Evolutionary conservation across 2,329 filamentous ascomycete species (phyloP).

Genomic region (Colletotrichum filicis): DNA sequence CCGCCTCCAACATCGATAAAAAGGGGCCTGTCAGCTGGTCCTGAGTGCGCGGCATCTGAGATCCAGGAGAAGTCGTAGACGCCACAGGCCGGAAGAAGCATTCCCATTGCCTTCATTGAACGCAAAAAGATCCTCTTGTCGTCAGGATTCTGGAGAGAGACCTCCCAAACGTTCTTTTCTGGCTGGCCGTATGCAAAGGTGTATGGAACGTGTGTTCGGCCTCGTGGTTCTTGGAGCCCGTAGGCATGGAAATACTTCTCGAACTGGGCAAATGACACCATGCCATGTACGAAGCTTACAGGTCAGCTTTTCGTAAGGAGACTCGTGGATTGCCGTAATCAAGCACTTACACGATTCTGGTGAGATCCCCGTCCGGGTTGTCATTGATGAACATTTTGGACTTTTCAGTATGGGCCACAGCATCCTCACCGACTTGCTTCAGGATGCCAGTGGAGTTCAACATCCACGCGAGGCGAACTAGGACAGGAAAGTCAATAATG

Average conservation of each 20-base stretch:
- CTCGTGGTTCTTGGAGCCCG: constrained; percentile 43
- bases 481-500: constrained; percentile 28
- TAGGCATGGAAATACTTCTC: constrained; percentile 43
- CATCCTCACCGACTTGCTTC: constrained; percentile 32
- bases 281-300: background rate
- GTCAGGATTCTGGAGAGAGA: constrained; percentile 39
- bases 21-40: constrained; percentile 15
- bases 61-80: constrained; percentile 46
- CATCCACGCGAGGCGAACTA: constrained; percentile 11
- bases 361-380: constrained; percentile 24
- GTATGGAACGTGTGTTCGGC: constrained; percentile 40
- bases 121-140: constrained; percentile 38
- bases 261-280: background rate
- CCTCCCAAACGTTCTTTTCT: constrained; percentile 45
- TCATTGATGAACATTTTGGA: constrained; percentile 31
- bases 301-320: background rate
- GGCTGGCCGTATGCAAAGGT: constrained; percentile 44
- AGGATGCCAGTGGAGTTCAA: constrained; percentile 37
- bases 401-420: constrained; percentile 38
- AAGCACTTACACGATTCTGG: constrained; percentile 20
- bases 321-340: accelerated
- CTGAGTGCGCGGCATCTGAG: constrained; percentile 19
- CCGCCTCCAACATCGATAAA: constrained; percentile 50
- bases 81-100: background rate
- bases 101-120: constrained; percentile 34